Conservation (phyloP, 2,329 filamentous ascomycete genomes). For the Pseudogymnoascus pannorum region DNA sequence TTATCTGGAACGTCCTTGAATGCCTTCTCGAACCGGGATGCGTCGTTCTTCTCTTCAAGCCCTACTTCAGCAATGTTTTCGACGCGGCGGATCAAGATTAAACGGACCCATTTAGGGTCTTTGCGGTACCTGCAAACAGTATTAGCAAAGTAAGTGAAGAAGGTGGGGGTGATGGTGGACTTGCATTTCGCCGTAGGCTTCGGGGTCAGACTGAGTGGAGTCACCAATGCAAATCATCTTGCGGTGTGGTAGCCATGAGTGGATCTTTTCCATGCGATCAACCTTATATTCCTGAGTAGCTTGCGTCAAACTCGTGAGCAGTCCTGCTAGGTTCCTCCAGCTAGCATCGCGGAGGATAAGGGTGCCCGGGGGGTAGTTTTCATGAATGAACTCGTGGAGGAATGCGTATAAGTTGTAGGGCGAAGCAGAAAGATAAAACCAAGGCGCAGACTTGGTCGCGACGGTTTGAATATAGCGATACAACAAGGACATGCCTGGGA, state of each 20-base stretch:
- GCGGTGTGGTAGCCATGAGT: constrained; percentile 67
- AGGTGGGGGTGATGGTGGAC: constrained; percentile 20
- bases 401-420: constrained; percentile 94
- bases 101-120: constrained; percentile 68
- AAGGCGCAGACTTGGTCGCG: constrained; percentile 56
- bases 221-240: constrained; percentile 83
- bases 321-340: constrained; percentile 75
- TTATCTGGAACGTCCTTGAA: constrained; percentile 66
- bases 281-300: constrained; percentile 84
- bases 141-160: constrained; percentile 10
- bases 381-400: constrained; percentile 63
- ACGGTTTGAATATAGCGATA: constrained; percentile 58
- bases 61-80: constrained; percentile 62
- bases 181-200: constrained; percentile 78
- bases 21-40: constrained; percentile 71
- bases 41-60: constrained; percentile 67
- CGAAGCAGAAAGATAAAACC: constrained; percentile 90
- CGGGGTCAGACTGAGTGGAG: constrained; percentile 84
- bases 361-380: constrained; percentile 67
- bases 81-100: constrained; percentile 82
- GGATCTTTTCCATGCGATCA: constrained; percentile 68
- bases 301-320: constrained; percentile 71
- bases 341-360: constrained; percentile 78
- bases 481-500: constrained; percentile 76
- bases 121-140: constrained; percentile 45